Percentiles rank a stretch among this genome's conserved stretches.
phyloP scores from a whole-genome alignment of 352 stramenopile genomes.

The Phytopythium kandeliae region DNA sequence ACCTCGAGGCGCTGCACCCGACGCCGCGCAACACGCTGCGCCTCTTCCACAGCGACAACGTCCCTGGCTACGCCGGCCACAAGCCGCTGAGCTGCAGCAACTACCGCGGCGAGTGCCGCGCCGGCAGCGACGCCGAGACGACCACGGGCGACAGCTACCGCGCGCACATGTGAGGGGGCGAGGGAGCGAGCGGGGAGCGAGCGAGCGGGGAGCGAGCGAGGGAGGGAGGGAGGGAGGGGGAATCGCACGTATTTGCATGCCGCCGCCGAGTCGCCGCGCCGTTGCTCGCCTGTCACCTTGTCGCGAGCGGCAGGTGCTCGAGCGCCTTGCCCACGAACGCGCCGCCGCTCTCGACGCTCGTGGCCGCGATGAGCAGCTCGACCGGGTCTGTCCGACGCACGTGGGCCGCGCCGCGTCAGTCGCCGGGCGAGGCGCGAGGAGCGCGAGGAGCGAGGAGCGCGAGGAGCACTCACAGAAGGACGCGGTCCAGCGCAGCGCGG shows the following conservation, averaged over 20 bases:
- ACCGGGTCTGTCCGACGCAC: conserved; percentile 53
- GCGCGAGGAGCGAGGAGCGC: background rate
- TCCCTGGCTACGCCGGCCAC: conserved; percentile 80
- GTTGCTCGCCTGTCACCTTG: conserved; percentile 5
- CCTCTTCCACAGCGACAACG: conserved; percentile 79
- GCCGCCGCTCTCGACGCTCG: conserved; percentile 51
- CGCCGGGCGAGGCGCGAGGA: too few species aligned
- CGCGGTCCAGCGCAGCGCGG: conserved; percentile 63
- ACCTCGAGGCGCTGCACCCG: conserved; percentile 17
- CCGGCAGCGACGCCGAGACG: conserved; percentile 47
- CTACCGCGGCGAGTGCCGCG: conserved; percentile 63
- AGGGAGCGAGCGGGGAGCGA: too few species aligned
- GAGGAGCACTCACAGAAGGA: conserved; percentile 42
- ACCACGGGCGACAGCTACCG: conserved; percentile 62
- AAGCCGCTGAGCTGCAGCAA: conserved; percentile 75
- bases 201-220: background rate
- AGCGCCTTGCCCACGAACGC: conserved; percentile 43
- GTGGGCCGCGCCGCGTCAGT: background rate
- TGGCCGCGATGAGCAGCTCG: conserved; percentile 54
- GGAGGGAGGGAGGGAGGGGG: too few species aligned
- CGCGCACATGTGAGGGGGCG: conserved; percentile 51
- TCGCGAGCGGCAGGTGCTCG: conserved; percentile 36
- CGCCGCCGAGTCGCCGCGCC: too few species aligned
- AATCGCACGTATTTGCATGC: background rate
- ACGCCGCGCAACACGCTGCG: conserved; percentile 38